Percentiles rank a stretch among this genome's conserved stretches.
Conservation (phyloP, 2,329 filamentous ascomycete genomes). For the Westerdykella aurantiaca region DNA sequence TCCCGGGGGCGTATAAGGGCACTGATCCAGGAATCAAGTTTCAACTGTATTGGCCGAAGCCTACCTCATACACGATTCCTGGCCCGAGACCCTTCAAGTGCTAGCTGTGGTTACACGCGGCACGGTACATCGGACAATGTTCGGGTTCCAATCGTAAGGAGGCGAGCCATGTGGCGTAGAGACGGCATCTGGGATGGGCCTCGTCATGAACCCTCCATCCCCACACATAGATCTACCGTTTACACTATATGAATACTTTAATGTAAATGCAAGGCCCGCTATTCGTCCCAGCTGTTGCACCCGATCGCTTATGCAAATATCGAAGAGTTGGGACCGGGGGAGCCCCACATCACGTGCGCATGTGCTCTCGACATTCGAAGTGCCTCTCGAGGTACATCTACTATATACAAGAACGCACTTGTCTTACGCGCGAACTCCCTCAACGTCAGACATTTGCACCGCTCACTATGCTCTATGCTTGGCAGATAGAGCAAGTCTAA, state of each 20-base stretch:
- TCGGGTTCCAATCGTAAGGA: not conserved
- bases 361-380: not conserved
- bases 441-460: no score
- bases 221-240: not conserved
- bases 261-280: not conserved
- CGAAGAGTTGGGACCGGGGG: not conserved
- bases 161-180: not conserved
- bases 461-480: no score
- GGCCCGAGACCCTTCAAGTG: constrained; percentile 47
- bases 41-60: constrained; percentile 28
- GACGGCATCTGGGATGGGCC: not conserved
- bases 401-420: no score
- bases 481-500: no score
- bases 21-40: constrained; percentile 29
- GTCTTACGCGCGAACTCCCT: no score
- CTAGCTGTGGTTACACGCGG: constrained; percentile 15
- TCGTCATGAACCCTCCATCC: not conserved
- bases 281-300: not conserved
- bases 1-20: constrained; percentile 27
- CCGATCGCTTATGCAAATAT: no score
- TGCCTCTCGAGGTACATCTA: no score
- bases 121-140: not conserved
- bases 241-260: not conserved
- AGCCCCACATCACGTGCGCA: not conserved
- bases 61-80: constrained; percentile 43